Percentiles rank a stretch among this genome's conserved stretches.
These are phyloP conservation scores for Apiospora saccharicola DNA, from an alignment of 2,329 filamentous ascomycete species.

Conservation along the genomic window DNA sequence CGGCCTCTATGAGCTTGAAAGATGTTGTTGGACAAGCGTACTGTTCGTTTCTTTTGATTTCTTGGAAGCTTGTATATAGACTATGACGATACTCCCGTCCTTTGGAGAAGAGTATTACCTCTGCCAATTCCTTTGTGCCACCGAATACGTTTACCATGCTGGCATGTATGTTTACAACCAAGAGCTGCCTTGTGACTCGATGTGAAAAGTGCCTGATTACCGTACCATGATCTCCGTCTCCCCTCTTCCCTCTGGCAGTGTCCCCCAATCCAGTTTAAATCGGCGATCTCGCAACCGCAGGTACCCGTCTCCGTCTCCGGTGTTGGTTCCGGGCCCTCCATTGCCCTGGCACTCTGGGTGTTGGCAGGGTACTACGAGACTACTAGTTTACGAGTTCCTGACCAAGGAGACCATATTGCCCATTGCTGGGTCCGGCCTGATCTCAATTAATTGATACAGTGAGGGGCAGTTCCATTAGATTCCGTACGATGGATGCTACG, in stretches of 20 bases:
- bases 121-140: not conserved
- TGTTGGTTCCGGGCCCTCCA: not conserved
- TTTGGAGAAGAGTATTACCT: conserved; percentile 15
- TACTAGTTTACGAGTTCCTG: too few relatives aligned
- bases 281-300: conserved; percentile 17
- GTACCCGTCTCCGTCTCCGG: conserved; percentile 7
- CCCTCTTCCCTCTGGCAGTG: too few relatives aligned
- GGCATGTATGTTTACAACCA: not conserved
- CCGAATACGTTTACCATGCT: too few relatives aligned
- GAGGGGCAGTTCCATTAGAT: conserved; percentile 11
- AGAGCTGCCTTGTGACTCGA: not conserved
- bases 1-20: not conserved
- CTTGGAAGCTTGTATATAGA: conserved; percentile 11
- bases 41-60: not conserved
- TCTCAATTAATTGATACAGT: conserved; percentile 6
- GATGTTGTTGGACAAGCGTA: conserved; percentile 11
- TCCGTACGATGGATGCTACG: not conserved
- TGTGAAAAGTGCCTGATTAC: not conserved
- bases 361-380: not conserved
- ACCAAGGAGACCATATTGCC: too few relatives aligned
- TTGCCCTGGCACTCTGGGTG: not conserved
- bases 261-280: not conserved
- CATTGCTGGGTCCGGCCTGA: not conserved
- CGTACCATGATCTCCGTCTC: not conserved
- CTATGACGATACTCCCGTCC: conserved; percentile 13